Base-by-base conservation (phyloP, 352 stramenopile species). In the Blastocystis sp. region DNA sequence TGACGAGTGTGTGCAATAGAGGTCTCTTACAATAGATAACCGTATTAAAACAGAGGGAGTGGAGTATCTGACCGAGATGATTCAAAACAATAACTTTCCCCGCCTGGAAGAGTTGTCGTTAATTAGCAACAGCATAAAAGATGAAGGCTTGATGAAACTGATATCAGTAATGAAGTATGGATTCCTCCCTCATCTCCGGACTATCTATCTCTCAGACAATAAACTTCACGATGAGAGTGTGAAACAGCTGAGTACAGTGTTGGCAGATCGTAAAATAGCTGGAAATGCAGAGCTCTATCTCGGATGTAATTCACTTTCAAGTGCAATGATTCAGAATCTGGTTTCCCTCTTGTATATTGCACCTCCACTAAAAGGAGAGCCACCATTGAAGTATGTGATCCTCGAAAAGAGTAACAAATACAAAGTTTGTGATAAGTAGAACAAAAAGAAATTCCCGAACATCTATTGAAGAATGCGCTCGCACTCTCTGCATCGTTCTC, bases 41-140 rank as follows among this genome's bases (percentile, higher is more conserved):
- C 45, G 43, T n/a, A 65, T 85, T 18, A 39, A 39, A 26, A 20
- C 26, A 13, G 53, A 85, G 26, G 73, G 73, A 66, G 53, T 85
- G 47, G 20, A n/a, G 20, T 85, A 69, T 39, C 26, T 85, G 5
- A 45, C 30, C 20, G 20, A 47, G 16, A 85, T 85, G 73, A 85
- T 85, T 55, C 73, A 65, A 16, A 85, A 85, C 26, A 85, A 85
- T 34, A 85, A 85, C 50, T 85, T 50, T 68, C 73, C 73, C 9
- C 45, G 47, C 5, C 50, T 85, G 18, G 73, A 85, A 45, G 73
- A 85, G 55, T 55, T 85, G 7, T 85, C 73, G 3, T 55, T 85
- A 18, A 68, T 54, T 24, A 85, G 73, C 69, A 85, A 85, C 47
- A 4, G 47, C 54, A 66, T 85, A 26, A 34, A 45, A 30, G 73